These are phyloP conservation scores for Fistulifera pelliculosa DNA, from an alignment of 108 stramenopile species.

Conservation along the genomic window DNA sequence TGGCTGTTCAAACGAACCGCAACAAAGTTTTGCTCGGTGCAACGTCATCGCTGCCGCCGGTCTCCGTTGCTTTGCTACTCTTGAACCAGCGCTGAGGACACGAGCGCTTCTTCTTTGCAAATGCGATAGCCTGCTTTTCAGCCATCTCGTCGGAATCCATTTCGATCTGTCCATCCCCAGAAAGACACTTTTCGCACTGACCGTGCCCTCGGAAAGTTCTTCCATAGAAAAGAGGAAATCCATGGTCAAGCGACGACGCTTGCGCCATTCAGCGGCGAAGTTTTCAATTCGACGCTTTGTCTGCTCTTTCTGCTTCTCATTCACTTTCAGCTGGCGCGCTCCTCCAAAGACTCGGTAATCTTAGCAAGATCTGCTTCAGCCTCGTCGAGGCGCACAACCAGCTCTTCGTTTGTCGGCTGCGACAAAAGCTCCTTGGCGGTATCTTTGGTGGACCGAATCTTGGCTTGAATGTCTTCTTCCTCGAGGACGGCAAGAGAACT, in stretches of 20 bases:
- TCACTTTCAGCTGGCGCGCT: constrained; percentile 34
- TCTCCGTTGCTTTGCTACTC: too few relatives aligned
- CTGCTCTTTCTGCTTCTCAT: constrained; percentile 55
- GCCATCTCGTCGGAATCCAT: constrained; percentile 62
- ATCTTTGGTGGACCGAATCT: constrained; percentile 20
- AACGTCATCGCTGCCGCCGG: too few relatives aligned
- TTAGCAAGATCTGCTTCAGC: constrained; percentile 28
- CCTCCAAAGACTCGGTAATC: constrained; percentile 37
- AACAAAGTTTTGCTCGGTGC: constrained; percentile 2
- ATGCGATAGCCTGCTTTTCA: constrained; percentile 17
- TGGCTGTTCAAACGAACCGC: background rate
- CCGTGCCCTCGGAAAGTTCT: constrained; percentile 50
- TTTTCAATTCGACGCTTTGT: constrained; percentile 38
- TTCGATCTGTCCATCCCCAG: constrained; percentile 64
- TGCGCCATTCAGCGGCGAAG: constrained; percentile 59
- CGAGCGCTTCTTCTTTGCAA: too few relatives aligned
- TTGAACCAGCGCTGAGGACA: too few relatives aligned
- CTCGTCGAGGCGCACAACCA: constrained; percentile 20
- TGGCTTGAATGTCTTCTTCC: constrained; percentile 17
- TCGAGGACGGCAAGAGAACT: constrained; percentile 32
- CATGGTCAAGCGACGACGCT: constrained; percentile 44
- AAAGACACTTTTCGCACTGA: constrained; percentile 53
- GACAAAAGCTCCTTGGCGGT: constrained; percentile 38
- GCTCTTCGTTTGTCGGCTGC: constrained; percentile 71
- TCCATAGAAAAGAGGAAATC: constrained; percentile 49